These are phyloP conservation scores for Colletotrichum orchidophilum DNA, from an alignment of 2,329 filamentous ascomycete genomes.

Conservation along the genomic window DNA sequence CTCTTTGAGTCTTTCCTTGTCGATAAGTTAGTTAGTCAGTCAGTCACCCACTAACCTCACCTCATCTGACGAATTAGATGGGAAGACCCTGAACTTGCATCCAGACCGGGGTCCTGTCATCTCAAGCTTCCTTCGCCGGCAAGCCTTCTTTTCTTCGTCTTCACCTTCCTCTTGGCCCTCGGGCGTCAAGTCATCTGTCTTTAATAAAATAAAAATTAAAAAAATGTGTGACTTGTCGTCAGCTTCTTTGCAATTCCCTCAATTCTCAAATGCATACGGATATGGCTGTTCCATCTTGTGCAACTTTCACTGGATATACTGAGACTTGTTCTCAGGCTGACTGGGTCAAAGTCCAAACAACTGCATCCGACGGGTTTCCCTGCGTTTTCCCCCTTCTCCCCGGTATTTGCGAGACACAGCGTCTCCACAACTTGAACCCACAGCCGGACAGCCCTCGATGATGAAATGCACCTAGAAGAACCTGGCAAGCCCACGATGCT, in stretches of 20 bases:
- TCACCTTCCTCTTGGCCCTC: background rate
- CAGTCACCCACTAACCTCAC: background rate
- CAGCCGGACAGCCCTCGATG: background rate
- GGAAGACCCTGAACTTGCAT: conserved; percentile 3
- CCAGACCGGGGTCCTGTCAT: background rate
- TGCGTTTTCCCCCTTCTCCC: background rate
- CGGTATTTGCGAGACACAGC: background rate
- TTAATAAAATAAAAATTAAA: too few relatives aligned
- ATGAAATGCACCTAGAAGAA: background rate
- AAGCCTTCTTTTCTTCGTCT: background rate
- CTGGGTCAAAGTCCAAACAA: background rate
- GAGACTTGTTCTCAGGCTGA: background rate
- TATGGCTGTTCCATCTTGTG: background rate
- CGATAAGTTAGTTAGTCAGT: background rate
- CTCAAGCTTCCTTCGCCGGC: background rate
- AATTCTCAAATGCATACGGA: background rate
- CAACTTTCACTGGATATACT: background rate
- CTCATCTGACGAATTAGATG: background rate
- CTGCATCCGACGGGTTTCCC: background rate
- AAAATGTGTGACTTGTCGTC: background rate
- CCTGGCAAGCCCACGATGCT: conserved; percentile 5
- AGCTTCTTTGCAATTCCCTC: background rate
- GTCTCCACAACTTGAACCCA: conserved; percentile 5
- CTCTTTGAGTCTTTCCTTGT: background rate
- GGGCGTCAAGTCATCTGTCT: background rate